Evolutionary conservation across 306 rosid genomes (phyloP).

Genomic region (Sicyos baderoa): DNA sequence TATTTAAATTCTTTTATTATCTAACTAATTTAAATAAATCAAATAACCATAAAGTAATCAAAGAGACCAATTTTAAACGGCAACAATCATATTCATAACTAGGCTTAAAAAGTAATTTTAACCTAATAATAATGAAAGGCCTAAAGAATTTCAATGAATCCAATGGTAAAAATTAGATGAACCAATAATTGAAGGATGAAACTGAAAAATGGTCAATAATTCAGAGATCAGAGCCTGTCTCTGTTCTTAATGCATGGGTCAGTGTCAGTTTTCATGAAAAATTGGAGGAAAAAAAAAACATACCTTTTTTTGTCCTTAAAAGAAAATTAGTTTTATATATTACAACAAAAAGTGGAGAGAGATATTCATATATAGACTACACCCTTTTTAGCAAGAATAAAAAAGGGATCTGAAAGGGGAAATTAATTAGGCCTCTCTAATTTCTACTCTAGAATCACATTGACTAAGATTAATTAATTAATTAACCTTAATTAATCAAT

Average conservation of each 20-base stretch:
- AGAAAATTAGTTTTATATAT: too few relatives aligned
- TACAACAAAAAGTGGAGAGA: neutral
- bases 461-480: neutral
- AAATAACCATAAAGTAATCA: too few relatives aligned
- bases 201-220: constrained; percentile 8
- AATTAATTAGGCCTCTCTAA: too few relatives aligned
- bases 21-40: too few relatives aligned
- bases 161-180: neutral
- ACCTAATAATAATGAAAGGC: too few relatives aligned
- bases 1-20: too few relatives aligned
- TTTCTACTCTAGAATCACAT: neutral
- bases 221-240: neutral
- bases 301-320: neutral
- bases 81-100: too few relatives aligned
- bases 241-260: constrained; percentile 1
- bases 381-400: constrained; percentile 8
- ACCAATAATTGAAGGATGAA: constrained; percentile 12
- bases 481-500: neutral
- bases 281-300: neutral
- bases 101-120: too few relatives aligned
- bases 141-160: neutral
- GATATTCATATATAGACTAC: neutral
- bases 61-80: too few relatives aligned
- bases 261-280: constrained; percentile 12
- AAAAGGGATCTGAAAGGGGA: too few relatives aligned